Evolutionary conservation across 106 monocot species (phyloP).

Genomic region (Allium sativum): DNA sequence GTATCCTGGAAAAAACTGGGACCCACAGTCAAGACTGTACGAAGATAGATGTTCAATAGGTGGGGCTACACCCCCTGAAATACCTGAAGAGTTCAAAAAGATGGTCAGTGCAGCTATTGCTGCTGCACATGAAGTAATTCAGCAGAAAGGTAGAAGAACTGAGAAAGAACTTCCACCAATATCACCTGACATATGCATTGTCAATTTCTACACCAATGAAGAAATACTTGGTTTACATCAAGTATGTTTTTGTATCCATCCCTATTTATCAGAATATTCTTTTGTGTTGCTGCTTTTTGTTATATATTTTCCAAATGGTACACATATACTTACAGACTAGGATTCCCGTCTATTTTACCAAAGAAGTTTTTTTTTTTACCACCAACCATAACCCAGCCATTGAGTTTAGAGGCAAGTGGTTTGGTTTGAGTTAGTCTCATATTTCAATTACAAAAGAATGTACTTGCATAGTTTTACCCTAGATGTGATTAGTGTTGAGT

Average conservation of each 20-base stretch:
- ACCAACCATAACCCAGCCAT: too few relatives aligned
- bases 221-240: slow-evolving; percentile 65
- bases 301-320: too few relatives aligned
- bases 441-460: too few relatives aligned
- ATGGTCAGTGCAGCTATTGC: slow-evolving; percentile 32
- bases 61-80: slow-evolving; percentile 35
- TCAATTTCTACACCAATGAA: slow-evolving; percentile 38
- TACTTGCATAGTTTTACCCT: too few relatives aligned
- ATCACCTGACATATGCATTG: slow-evolving; percentile 57
- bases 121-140: slow-evolving; percentile 25
- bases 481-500: too few relatives aligned
- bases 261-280: too few relatives aligned
- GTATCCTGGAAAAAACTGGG: slow-evolving; percentile 79
- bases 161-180: slow-evolving; percentile 36
- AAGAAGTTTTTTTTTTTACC: background rate
- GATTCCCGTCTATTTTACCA: background rate
- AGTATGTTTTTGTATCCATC: slow-evolving; percentile 11
- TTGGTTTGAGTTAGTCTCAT: too few relatives aligned
- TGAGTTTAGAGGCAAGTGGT: too few relatives aligned
- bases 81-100: slow-evolving; percentile 32
- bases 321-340: background rate
- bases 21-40: slow-evolving; percentile 43
- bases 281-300: too few relatives aligned
- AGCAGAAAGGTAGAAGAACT: background rate
- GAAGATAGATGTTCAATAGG: slow-evolving; percentile 23